A percentile compares a stretch with the other conserved stretches of the same genome.
These are phyloP conservation scores for Vanderwaltozyma yarrowii DNA, from an alignment of 805 yeast genomes.

Conservation along the genomic window DNA sequence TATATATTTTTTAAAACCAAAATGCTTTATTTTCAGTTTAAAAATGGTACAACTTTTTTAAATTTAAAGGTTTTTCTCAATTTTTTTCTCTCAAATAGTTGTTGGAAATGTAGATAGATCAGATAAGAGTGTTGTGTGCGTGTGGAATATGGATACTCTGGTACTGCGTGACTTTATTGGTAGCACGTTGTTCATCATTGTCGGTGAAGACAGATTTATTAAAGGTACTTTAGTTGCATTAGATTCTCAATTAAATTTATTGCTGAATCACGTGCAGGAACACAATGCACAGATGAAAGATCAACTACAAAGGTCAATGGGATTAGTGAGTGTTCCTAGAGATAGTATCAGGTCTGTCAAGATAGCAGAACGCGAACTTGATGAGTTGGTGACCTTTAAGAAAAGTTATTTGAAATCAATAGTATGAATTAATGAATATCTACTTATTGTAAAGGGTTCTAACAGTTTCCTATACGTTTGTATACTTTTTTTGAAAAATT, in stretches of 20 bases:
- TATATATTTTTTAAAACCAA: no score
- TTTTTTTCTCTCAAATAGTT: no score
- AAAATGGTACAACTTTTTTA: neutral
- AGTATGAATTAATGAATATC: neutral
- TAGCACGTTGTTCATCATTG: slow-evolving; percentile 28
- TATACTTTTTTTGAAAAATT: no score
- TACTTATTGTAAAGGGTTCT: no score
- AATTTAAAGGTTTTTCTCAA: no score
- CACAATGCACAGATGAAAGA: slow-evolving; percentile 11
- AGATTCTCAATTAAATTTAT: slow-evolving; percentile 35
- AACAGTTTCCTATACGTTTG: no score
- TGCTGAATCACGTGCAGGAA: slow-evolving; percentile 34
- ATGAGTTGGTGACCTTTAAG: slow-evolving; percentile 8
- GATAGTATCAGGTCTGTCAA: slow-evolving; percentile 26
- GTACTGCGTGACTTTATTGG: slow-evolving; percentile 21
- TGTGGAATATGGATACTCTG: slow-evolving; percentile 7
- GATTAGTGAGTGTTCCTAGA: slow-evolving; percentile 45
- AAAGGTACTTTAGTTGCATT: slow-evolving; percentile 34
- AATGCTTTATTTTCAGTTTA: neutral
- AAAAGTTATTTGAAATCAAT: slow-evolving; percentile 5
- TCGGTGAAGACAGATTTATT: slow-evolving; percentile 28
- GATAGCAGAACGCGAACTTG: slow-evolving; percentile 19
- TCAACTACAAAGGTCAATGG: slow-evolving; percentile 31
- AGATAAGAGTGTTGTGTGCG: no score
- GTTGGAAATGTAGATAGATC: neutral